These are phyloP conservation scores for Stagonosporopsis rhizophila DNA, from an alignment of 2,329 filamentous ascomycete species.

Conservation along the genomic window DNA sequence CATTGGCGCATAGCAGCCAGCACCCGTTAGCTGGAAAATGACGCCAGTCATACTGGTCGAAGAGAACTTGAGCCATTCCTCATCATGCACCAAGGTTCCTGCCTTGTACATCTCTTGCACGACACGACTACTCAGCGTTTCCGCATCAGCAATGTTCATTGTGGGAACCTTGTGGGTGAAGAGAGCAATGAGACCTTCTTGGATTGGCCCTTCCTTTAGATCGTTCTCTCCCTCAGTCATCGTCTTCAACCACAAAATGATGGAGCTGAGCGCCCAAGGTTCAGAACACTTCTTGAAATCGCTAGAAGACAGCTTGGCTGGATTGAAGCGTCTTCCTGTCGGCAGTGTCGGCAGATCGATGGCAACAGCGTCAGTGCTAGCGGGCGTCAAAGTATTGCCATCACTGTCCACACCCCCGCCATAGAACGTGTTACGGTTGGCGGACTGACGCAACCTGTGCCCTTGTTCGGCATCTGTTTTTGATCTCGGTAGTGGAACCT, in stretches of 20 bases:
- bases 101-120: conserved; percentile 80
- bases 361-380: conserved; percentile 59
- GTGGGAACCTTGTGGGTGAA: conserved; percentile 96
- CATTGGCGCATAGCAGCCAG: conserved; percentile 87
- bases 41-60: conserved; percentile 83
- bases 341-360: conserved; percentile 88
- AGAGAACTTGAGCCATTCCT: conserved; percentile 97
- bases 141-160: conserved; percentile 97
- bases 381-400: conserved; percentile 65
- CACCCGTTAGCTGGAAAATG: conserved; percentile 88
- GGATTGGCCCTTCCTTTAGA: conserved; percentile 81
- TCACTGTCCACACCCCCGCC: conserved; percentile 45
- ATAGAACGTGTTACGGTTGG: conserved; percentile 46
- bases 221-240: conserved; percentile 93
- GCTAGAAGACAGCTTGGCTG: conserved; percentile 77
- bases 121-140: conserved; percentile 79
- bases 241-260: conserved; percentile 84
- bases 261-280: conserved; percentile 91
- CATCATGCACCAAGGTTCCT: conserved; percentile 81
- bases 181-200: conserved; percentile 84
- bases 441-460: conserved; percentile 50
- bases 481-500: conserved; percentile 84
- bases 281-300: conserved; percentile 87
- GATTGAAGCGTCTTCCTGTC: conserved; percentile 80
- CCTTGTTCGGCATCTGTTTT: conserved; percentile 87